Conservation (phyloP, 192 early-diverging fungal genomes). For the Backusella circina region DNA sequence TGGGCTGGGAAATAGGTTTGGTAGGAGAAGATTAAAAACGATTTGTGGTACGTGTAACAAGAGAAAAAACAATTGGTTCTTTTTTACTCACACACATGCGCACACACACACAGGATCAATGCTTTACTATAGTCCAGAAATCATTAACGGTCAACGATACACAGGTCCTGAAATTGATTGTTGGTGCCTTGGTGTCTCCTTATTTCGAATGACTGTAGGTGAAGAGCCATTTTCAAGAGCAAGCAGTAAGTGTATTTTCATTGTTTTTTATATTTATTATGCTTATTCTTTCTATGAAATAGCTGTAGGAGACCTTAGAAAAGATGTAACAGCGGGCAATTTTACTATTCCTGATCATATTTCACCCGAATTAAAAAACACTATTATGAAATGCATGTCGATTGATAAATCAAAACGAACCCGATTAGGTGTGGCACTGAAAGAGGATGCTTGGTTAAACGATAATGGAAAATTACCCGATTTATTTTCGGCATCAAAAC, state of each 20-base stretch:
- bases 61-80: slow-evolving; percentile 4
- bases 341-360: slow-evolving; percentile 37
- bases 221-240: slow-evolving; percentile 46
- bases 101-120: slow-evolving; percentile 54
- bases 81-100: neutral
- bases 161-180: slow-evolving; percentile 92
- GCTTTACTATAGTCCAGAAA: slow-evolving; percentile 87
- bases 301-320: slow-evolving; percentile 50
- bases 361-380: slow-evolving; percentile 34
- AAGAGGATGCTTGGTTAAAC: slow-evolving; percentile 47
- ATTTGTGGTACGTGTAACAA: slow-evolving; percentile 68
- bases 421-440: slow-evolving; percentile 34
- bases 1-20: slow-evolving; percentile 82
- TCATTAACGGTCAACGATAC: slow-evolving; percentile 86
- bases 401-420: slow-evolving; percentile 40
- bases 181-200: slow-evolving; percentile 89
- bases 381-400: slow-evolving; percentile 41
- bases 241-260: slow-evolving; percentile 13
- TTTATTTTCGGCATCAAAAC: neutral
- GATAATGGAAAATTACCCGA: slow-evolving; percentile 25
- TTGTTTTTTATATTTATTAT: neutral
- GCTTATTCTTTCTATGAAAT: neutral
- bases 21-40: slow-evolving; percentile 68
- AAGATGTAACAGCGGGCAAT: slow-evolving; percentile 38
- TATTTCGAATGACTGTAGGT: slow-evolving; percentile 75